Percentiles rank a stretch among this genome's conserved stretches.
These are phyloP conservation scores for Sphagnum magellanicum DNA, from an alignment of 228 moss, liverwort and hornwort genomes.

Conservation along the genomic window DNA sequence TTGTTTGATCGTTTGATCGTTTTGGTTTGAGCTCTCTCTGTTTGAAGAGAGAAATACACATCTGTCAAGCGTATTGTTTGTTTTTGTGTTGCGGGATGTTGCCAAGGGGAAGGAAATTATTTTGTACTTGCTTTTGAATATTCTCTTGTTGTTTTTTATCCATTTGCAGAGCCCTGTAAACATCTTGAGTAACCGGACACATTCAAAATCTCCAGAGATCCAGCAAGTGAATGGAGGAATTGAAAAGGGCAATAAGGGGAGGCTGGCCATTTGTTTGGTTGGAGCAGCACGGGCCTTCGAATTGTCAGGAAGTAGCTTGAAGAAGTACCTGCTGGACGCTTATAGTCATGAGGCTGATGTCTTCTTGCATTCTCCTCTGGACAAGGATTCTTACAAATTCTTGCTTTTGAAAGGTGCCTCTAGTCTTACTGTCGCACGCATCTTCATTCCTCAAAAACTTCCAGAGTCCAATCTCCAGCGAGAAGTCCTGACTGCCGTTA, in stretches of 20 bases:
- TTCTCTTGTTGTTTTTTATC: too few species aligned
- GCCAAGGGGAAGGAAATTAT: too few species aligned
- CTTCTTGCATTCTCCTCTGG: constrained; percentile 71
- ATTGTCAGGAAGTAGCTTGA: constrained; percentile 64
- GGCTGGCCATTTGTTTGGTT: constrained; percentile 84
- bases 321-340: constrained; percentile 48
- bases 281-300: constrained; percentile 87
- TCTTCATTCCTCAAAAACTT: constrained; percentile 43
- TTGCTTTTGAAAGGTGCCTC: constrained; percentile 48
- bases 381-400: constrained; percentile 64
- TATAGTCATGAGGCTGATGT: constrained; percentile 50
- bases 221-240: too few species aligned
- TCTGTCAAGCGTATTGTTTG: too few species aligned
- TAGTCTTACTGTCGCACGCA: constrained; percentile 40
- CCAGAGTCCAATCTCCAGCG: constrained; percentile 34
- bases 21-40: too few species aligned
- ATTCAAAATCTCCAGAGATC: too few species aligned
- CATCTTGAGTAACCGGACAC: too few species aligned
- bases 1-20: too few species aligned
- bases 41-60: too few species aligned
- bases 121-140: too few species aligned
- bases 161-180: too few species aligned
- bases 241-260: background rate
- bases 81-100: too few species aligned
- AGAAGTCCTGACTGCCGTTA: constrained; percentile 36